Base-by-base conservation (phyloP, 2,329 filamentous ascomycete species). In the Sclerotinia nivalis region DNA sequence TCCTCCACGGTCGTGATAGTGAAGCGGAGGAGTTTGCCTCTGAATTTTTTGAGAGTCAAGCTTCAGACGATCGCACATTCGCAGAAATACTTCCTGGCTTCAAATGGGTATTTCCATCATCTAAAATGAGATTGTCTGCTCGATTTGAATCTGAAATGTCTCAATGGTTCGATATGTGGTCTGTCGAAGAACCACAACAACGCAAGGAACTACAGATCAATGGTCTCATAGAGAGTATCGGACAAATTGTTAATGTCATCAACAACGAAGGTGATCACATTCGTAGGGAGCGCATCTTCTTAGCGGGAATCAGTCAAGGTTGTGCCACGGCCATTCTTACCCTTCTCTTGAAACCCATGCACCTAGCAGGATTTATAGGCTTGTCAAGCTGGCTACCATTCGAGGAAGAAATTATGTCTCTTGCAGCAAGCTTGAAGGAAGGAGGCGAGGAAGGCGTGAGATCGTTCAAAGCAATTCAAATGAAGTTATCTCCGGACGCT, bases 91-190 rank as follows among this genome's bases (percentile, higher is more conserved):
- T n/a, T 55, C 6, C 55, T 13, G 9, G 31, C 55, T 12, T 40
- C 34, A 58, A 40, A 37, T 56, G 54, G 9, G 31, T 20, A 18
- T 55, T 34, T 20, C 28, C 52, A 34, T 20, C 28, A 20, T 55
- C 25, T 10, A 28, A 55, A 20, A 22, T n/a, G 55, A n/a, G 31
- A 58, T 40, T n/a, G 0, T 64, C 13, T 31, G 34, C 75, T 52
- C 25, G 69, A 7, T 34, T 59, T 9, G 25, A 34, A 43, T 10
- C 20, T 9, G 25, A 47, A 31, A 78, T 81, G 22, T 73, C 69
- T 28, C 83, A 85, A 73, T 87, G 84, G 85, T 87, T 86, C 74
- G 84, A 87, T 74, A 80, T 85, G 52, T 83, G 80, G 78, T 82
- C 83, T 62, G 77, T 81, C 1, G 74, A 77, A 25, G 76, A 83